Evolutionary conservation across 257 asterid genomes (phyloP).

Genomic region (Solanum raphanifolium): DNA sequence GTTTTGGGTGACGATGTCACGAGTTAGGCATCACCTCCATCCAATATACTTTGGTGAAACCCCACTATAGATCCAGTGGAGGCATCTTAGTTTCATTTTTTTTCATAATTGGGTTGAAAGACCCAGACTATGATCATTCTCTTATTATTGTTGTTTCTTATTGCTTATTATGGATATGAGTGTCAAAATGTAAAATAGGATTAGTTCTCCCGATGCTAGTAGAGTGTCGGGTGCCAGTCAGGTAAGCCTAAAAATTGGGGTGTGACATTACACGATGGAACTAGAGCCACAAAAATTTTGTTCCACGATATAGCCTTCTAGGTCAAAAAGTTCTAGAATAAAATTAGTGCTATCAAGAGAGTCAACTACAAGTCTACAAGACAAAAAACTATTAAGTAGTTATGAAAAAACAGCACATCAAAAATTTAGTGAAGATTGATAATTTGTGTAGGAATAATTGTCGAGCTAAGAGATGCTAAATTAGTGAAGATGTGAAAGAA

Average conservation of each 20-base stretch:
- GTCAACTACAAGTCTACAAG: neutral
- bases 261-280: neutral
- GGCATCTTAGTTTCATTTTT: neutral
- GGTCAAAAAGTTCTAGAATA: neutral
- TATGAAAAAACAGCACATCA: neutral
- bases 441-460: neutral
- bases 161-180: neutral
- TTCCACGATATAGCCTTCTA: neutral
- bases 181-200: neutral
- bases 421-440: neutral
- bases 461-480: neutral
- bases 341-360: neutral
- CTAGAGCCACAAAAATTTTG: neutral
- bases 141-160: neutral
- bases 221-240: neutral
- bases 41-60: neutral
- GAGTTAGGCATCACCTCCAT: neutral
- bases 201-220: neutral
- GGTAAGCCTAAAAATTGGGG: neutral
- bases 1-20: neutral
- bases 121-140: neutral
- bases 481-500: neutral
- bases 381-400: neutral
- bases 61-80: neutral
- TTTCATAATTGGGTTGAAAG: neutral